Conservation (phyloP, 1,284 basidiomycete genomes). For the Leccinum pachyderme region DNA sequence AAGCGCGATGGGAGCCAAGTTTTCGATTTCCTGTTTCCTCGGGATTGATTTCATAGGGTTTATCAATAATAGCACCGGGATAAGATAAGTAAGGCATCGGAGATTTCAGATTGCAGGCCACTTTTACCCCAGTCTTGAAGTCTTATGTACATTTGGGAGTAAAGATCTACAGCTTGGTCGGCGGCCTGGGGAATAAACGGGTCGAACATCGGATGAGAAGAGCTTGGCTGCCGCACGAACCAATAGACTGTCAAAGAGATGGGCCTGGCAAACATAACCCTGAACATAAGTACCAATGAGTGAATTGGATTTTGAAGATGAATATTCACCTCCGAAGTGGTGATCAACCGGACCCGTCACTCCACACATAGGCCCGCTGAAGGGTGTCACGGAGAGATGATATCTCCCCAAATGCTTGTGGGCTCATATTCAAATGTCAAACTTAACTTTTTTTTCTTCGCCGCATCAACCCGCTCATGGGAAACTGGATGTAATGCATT, state of each 20-base stretch:
- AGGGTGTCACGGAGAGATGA: background rate
- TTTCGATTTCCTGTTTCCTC: constrained; percentile 14
- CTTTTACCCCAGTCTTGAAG: constrained; percentile 18
- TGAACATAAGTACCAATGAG: background rate
- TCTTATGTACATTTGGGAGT: background rate
- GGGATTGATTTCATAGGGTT: constrained; percentile 5
- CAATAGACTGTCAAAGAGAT: no score
- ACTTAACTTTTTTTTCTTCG: background rate
- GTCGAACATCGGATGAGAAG: no score
- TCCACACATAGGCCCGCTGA: background rate
- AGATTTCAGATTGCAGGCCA: background rate
- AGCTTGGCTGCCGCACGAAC: no score
- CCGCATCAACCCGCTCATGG: background rate
- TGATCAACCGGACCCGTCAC: background rate
- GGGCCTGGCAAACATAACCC: no score
- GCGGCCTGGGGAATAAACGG: background rate
- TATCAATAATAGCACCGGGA: constrained; percentile 19
- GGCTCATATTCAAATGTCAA: background rate
- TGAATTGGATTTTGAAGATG: constrained; percentile 3
- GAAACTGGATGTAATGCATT: background rate
- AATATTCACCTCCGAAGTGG: background rate
- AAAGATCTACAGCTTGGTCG: background rate
- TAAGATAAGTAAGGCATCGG: constrained; percentile 19
- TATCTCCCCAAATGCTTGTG: background rate
- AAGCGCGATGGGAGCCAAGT: constrained; percentile 13